Evolutionary conservation across 371 early-diverging fungal species (phyloP).

Genomic region (Mortierella sp.): DNA sequence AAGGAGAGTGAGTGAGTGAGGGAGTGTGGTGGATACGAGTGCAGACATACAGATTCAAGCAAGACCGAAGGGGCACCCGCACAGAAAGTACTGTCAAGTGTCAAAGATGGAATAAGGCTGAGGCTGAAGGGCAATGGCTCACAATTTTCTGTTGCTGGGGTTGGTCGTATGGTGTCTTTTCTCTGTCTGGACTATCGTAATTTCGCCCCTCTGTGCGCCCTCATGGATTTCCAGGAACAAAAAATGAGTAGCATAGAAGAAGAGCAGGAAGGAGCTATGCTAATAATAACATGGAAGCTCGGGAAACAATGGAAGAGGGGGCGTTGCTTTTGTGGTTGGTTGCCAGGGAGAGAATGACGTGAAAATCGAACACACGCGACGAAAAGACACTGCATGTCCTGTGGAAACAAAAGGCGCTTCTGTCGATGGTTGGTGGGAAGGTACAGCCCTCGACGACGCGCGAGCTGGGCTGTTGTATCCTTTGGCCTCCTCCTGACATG

Average conservation of each 20-base stretch:
- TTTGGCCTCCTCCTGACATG: not conserved
- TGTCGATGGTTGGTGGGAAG: not conserved
- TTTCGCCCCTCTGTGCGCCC: not conserved
- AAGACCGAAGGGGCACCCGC: not conserved
- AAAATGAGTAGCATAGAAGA: no score
- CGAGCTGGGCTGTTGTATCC: not conserved
- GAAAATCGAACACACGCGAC: not conserved
- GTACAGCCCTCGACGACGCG: not conserved
- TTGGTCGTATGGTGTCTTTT: not conserved
- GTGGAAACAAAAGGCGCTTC: not conserved
- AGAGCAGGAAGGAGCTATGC: not conserved
- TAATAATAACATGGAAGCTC: not conserved
- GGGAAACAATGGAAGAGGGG: not conserved
- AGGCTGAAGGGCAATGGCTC: not conserved
- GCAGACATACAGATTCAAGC: not conserved
- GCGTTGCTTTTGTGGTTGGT: not conserved
- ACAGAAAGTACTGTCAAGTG: not conserved
- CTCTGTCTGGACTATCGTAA: constrained; percentile 1
- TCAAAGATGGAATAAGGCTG: not conserved
- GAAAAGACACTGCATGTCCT: not conserved
- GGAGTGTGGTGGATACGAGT: not conserved
- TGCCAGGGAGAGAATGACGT: not conserved
- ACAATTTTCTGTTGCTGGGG: not conserved
- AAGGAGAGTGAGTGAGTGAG: no score
- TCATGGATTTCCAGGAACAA: not conserved